A percentile compares a stretch with the other conserved stretches of the same genome.
These are phyloP conservation scores for Fusarium paranaense DNA, from an alignment of 2,329 filamentous ascomycete species.

Conservation along the genomic window DNA sequence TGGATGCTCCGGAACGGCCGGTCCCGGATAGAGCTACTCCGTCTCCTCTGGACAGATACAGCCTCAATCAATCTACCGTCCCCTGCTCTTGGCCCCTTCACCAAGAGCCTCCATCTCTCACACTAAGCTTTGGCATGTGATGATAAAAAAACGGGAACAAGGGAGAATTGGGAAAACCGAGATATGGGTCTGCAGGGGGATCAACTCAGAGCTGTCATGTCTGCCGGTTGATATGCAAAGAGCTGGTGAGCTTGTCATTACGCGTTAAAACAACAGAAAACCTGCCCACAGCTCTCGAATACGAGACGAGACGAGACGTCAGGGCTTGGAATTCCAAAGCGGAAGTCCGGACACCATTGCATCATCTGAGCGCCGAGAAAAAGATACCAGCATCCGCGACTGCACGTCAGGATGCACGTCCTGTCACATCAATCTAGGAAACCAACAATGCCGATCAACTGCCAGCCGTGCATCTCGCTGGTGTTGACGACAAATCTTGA, in stretches of 20 bases:
- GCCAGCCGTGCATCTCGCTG: constrained; percentile 29
- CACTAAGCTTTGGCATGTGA: constrained; percentile 33
- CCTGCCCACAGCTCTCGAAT: constrained; percentile 1
- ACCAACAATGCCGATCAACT: constrained; percentile 32
- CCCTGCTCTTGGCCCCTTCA: not conserved
- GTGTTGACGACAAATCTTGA: not conserved
- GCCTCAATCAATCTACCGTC: constrained; percentile 1
- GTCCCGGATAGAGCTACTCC: constrained; percentile 23
- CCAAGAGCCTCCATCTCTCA: constrained; percentile 15
- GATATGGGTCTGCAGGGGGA: constrained; percentile 4
- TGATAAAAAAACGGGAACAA: constrained; percentile 9
- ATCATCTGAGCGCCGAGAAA: constrained; percentile 2
- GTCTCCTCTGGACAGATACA: not conserved
- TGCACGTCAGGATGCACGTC: constrained; percentile 34
- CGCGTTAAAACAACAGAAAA: constrained; percentile 18
- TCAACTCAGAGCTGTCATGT: not conserved
- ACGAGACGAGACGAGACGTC: constrained; percentile 1
- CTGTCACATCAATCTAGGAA: constrained; percentile 14
- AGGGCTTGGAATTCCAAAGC: not conserved
- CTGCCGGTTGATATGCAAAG: not conserved
- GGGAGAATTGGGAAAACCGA: constrained; percentile 2
- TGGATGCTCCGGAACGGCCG: constrained; percentile 30
- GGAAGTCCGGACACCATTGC: not conserved
- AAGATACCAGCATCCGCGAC: constrained; percentile 18
- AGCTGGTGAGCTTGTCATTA: constrained; percentile 6